Evolutionary conservation across 352 stramenopile genomes (phyloP).

Genomic region (Globisporangium cederbergense): DNA sequence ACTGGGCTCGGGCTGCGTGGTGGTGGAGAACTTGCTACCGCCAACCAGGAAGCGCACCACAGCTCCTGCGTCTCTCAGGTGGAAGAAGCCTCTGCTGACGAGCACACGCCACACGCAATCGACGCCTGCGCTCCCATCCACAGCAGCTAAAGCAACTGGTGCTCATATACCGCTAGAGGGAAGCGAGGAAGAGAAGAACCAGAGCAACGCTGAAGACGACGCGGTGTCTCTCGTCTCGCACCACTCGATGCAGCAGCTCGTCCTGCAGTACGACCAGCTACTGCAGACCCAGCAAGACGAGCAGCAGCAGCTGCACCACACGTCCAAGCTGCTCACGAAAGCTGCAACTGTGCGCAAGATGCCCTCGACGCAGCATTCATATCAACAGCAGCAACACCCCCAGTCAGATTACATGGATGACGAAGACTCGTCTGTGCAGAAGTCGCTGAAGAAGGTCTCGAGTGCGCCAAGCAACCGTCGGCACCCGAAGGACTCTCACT

Average conservation of each 20-base stretch:
- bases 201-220: background rate
- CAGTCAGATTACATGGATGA: background rate
- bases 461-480: constrained; percentile 10
- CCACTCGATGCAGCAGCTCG: constrained; percentile 34
- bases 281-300: constrained; percentile 28
- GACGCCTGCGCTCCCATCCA: background rate
- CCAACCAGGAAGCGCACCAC: constrained; percentile 8
- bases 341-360: background rate
- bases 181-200: too few species aligned
- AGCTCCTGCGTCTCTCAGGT: constrained; percentile 2
- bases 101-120: background rate
- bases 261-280: constrained; percentile 45
- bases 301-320: constrained; percentile 25
- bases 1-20: constrained; percentile 57
- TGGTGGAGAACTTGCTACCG: constrained; percentile 28
- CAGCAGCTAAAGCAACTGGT: background rate
- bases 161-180: too few species aligned
- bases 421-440: background rate
- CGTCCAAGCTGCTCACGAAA: constrained; percentile 20
- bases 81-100: constrained; percentile 11
- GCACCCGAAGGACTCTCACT: background rate
- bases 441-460: constrained; percentile 13
- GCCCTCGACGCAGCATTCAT: background rate
- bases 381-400: background rate
- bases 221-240: background rate